These are phyloP conservation scores for Sclerotinia spermophila DNA, from an alignment of 2,329 filamentous ascomycete species.

Conservation along the genomic window DNA sequence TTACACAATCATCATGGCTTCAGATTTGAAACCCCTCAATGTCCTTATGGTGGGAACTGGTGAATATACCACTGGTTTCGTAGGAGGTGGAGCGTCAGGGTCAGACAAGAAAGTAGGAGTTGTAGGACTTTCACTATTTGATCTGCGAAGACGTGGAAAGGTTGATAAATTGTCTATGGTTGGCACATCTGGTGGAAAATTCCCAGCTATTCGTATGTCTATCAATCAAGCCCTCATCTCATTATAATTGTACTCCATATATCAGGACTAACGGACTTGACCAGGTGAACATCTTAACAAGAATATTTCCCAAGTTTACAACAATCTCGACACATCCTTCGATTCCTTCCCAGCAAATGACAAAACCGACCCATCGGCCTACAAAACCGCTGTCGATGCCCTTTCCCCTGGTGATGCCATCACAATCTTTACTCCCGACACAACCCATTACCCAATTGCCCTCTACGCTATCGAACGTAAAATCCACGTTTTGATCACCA, in stretches of 20 bases:
- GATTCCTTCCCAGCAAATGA: constrained; percentile 76
- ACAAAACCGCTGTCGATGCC: constrained; percentile 83
- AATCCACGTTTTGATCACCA: constrained; percentile 90
- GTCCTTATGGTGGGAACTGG: constrained; percentile 63
- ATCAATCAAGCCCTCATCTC: not conserved
- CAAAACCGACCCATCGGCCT: constrained; percentile 70
- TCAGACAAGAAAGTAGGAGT: constrained; percentile 97
- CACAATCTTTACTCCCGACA: constrained; percentile 93
- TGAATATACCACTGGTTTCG: constrained; percentile 95
- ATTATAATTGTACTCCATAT: not conserved
- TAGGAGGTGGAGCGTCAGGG: constrained; percentile 74
- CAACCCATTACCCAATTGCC: constrained; percentile 88
- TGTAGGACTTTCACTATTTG: constrained; percentile 84
- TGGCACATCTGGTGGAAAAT: constrained; percentile 83
- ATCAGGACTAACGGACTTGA: not conserved
- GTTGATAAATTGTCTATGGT: constrained; percentile 85
- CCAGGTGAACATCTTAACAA: constrained; percentile 76
- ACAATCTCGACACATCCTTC: constrained; percentile 82
- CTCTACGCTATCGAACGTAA: constrained; percentile 85
- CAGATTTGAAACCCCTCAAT: constrained; percentile 29
- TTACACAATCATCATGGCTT: constrained; percentile 11
- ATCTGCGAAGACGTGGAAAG: constrained; percentile 82
- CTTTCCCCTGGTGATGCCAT: constrained; percentile 81
- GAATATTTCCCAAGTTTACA: constrained; percentile 87
- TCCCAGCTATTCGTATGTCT: constrained; percentile 76